phyloP scores from a whole-genome alignment of 176 grass and related monocot species.

The Cenchrus fungigraminus region DNA sequence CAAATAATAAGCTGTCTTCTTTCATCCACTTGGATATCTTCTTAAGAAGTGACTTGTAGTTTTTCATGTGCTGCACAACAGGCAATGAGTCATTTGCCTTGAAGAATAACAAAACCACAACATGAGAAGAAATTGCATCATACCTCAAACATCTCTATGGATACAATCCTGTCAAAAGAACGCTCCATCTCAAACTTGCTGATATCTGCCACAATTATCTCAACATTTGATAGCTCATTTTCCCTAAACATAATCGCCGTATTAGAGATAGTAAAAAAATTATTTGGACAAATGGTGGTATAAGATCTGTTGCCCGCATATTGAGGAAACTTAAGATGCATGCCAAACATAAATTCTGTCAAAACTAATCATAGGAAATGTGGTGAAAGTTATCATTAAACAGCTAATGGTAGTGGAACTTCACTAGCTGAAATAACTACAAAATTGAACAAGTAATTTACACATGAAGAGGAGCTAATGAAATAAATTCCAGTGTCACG shows the following conservation, averaged over 20 bases:
- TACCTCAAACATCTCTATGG: slow-evolving; percentile 98
- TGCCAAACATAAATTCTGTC: slow-evolving; percentile 12
- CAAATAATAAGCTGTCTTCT: slow-evolving; percentile 76
- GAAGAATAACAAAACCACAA: slow-evolving; percentile 16
- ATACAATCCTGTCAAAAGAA: slow-evolving; percentile 91
- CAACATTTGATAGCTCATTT: slow-evolving; percentile 70
- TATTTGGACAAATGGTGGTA: neutral
- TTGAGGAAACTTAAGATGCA: slow-evolving; percentile 8
- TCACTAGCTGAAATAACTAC: slow-evolving; percentile 7
- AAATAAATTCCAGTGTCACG: neutral
- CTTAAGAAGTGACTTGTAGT: slow-evolving; percentile 92
- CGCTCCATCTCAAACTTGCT: slow-evolving; percentile 92
- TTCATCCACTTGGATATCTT: slow-evolving; percentile 97
- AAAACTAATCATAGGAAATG: neutral
- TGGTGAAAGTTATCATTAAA: neutral
- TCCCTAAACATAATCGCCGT: slow-evolving; percentile 55
- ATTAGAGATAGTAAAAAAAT: neutral
- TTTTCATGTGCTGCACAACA: slow-evolving; percentile 92
- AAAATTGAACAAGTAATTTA: neutral
- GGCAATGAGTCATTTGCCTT: neutral
- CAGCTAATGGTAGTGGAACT: neutral
- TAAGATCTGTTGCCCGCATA: neutral
- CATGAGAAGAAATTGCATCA: neutral
- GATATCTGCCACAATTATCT: slow-evolving; percentile 94
- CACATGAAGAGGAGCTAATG: neutral